Percentiles rank a stretch among this genome's conserved stretches.
Evolutionary conservation across 1,284 basidiomycete species (phyloP).

Genomic region (Cryptococcus floricola): DNA sequence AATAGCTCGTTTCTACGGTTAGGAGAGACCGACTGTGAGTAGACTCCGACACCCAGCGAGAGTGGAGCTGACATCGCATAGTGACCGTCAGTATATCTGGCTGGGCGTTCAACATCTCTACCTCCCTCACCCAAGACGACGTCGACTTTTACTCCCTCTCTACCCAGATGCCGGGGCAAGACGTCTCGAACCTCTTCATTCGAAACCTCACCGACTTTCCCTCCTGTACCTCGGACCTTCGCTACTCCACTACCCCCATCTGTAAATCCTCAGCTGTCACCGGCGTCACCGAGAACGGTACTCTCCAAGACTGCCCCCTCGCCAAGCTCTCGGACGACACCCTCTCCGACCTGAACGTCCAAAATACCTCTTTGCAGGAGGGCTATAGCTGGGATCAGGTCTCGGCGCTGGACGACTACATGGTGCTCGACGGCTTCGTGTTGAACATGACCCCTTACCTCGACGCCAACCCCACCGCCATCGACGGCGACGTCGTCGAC

Average conservation of each 20-base stretch:
- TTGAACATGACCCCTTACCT: conserved; percentile 91
- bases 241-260: conserved; percentile 68
- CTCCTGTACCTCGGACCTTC: conserved; percentile 60
- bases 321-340: conserved; percentile 59
- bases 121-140: conserved; percentile 54
- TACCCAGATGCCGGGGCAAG: conserved; percentile 64
- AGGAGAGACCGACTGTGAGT: conserved; percentile 39
- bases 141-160: conserved; percentile 63
- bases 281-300: conserved; percentile 37
- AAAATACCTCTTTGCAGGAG: conserved; percentile 62
- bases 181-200: conserved; percentile 80
- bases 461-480: conserved; percentile 62
- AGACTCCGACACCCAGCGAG: neutral
- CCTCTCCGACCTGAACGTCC: conserved; percentile 59
- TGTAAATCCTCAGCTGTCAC: conserved; percentile 55
- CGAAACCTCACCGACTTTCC: conserved; percentile 63
- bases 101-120: conserved; percentile 69
- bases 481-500: conserved; percentile 76
- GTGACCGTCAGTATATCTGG: conserved; percentile 76
- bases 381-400: conserved; percentile 90
- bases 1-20: conserved; percentile 29
- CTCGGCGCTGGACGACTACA: conserved; percentile 61
- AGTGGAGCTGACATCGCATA: conserved; percentile 14
- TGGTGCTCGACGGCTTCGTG: conserved; percentile 89
- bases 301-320: conserved; percentile 58